Percentiles rank a stretch among this genome's conserved stretches.
These are phyloP conservation scores for Eucalyptus curtisii DNA, from an alignment of 345 rosid species.

Conservation along the genomic window DNA sequence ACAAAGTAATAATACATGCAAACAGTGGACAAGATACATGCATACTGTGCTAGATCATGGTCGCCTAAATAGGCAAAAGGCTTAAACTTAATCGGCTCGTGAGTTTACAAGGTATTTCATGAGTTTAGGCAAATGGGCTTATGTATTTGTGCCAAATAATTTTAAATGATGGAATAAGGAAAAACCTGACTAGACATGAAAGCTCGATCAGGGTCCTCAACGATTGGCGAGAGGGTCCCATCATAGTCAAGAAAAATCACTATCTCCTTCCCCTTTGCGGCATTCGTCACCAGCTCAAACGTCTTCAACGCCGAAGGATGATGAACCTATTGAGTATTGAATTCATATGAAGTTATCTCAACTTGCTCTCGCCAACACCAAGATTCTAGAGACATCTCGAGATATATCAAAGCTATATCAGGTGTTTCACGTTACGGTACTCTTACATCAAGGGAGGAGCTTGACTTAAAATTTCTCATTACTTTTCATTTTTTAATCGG, in stretches of 20 bases:
- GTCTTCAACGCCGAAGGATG: constrained; percentile 78
- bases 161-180: neutral
- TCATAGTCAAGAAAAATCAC: constrained; percentile 94
- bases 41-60: neutral
- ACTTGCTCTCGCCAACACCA: neutral
- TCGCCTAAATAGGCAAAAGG: neutral
- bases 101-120: neutral
- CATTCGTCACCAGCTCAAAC: constrained; percentile 58
- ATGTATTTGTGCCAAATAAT: neutral
- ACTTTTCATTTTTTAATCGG: neutral
- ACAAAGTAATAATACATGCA: neutral
- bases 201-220: constrained; percentile 90
- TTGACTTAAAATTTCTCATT: neutral
- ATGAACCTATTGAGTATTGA: constrained; percentile 19
- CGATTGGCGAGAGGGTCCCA: constrained; percentile 93
- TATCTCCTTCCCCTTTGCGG: constrained; percentile 61
- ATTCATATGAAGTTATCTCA: neutral
- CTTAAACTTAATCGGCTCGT: neutral
- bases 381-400: neutral
- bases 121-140: neutral
- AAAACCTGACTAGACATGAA: constrained; percentile 77
- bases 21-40: neutral
- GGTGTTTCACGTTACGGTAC: neutral
- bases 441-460: neutral
- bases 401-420: neutral